These are phyloP conservation scores for Trichophyton verrucosum DNA, from an alignment of 2,329 filamentous ascomycete species.

Conservation along the genomic window DNA sequence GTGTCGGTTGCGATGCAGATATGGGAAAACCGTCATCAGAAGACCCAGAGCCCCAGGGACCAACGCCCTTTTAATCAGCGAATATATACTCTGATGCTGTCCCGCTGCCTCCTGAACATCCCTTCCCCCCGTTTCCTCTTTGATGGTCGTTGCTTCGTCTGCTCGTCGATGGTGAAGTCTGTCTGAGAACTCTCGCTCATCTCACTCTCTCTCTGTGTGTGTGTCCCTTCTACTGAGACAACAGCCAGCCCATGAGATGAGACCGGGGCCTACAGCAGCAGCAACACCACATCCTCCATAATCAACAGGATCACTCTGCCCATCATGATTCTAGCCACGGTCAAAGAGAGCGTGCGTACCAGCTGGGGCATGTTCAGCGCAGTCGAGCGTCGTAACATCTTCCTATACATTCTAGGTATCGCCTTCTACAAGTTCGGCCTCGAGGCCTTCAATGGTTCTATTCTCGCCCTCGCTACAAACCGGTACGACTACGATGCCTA, in stretches of 20 bases:
- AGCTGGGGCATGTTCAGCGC: constrained; percentile 25
- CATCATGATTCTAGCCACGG: constrained; percentile 5
- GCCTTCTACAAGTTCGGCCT: constrained; percentile 44
- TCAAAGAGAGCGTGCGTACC: constrained; percentile 6
- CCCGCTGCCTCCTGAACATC: not conserved
- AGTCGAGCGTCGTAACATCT: constrained; percentile 35
- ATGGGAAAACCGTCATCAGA: not conserved
- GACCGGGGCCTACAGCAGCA: not conserved
- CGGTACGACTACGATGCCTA: constrained; percentile 37
- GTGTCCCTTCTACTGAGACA: not conserved
- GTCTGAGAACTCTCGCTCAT: not conserved
- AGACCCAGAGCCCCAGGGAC: not conserved
- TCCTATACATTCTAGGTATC: constrained; percentile 38
- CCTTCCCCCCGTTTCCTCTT: not conserved
- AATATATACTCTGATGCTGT: not conserved
- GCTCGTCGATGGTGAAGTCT: not conserved
- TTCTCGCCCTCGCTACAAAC: constrained; percentile 39
- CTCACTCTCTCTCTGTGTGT: not conserved
- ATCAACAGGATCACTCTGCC: not conserved
- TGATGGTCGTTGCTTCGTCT: not conserved
- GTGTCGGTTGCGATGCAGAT: not conserved
- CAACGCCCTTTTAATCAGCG: not conserved
- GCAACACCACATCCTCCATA: not conserved
- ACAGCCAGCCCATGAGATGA: not conserved
- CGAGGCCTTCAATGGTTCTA: constrained; percentile 41